Evolutionary conservation across 768 basidiomycete genomes (phyloP).

Genomic region (Leccinum variicolor): DNA sequence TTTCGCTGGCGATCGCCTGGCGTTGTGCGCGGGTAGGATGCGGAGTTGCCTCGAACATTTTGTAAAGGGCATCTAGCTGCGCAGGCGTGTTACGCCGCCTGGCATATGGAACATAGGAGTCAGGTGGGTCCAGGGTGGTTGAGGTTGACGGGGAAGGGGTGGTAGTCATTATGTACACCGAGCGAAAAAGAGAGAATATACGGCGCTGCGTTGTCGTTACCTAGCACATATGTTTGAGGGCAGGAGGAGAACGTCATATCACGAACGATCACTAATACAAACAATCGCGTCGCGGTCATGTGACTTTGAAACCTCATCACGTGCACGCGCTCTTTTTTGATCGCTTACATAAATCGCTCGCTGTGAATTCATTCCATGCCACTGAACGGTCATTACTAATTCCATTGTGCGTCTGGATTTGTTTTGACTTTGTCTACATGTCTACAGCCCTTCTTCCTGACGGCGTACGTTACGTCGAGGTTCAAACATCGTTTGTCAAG

Average conservation of each 20-base stretch:
- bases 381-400: no score
- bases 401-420: no score
- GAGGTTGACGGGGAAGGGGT: not conserved
- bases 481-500: no score
- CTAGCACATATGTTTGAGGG: not conserved
- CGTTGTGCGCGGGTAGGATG: slow-evolving; percentile 45
- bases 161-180: slow-evolving; percentile 8
- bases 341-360: no score
- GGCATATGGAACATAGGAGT: slow-evolving; percentile 24
- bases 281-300: slow-evolving; percentile 26
- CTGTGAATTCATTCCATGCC: no score
- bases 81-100: slow-evolving; percentile 31
- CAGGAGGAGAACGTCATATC: slow-evolving; percentile 14
- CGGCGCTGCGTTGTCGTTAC: not conserved
- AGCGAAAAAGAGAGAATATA: not conserved
- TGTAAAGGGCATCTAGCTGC: slow-evolving; percentile 35
- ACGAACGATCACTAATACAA: slow-evolving; percentile 18
- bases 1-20: slow-evolving; percentile 35
- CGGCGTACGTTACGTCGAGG: no score
- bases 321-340: no score
- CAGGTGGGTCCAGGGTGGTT: not conserved
- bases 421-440: no score
- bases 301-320: slow-evolving; percentile 21
- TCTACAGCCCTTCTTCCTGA: no score
- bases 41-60: slow-evolving; percentile 33